Base-by-base conservation (phyloP, 768 basidiomycete species). In the Cubamyces sp. region DNA sequence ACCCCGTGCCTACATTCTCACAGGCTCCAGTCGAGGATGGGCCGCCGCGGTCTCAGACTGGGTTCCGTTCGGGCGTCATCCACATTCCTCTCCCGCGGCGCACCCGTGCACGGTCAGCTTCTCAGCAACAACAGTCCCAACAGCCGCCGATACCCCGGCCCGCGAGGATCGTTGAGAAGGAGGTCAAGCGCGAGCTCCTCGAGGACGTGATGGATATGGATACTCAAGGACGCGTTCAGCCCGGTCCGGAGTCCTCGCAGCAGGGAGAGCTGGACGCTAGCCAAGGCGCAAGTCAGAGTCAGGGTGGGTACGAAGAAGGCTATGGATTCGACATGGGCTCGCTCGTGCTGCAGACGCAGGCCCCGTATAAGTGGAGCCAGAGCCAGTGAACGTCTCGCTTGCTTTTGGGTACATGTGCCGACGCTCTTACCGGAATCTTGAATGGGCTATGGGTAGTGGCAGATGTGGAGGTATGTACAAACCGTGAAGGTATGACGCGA, bases 291-390 rank as follows among this genome's bases (percentile, higher is more conserved):
- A 18, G 25, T 16, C 23, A 49, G 48, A 49, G 48, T 16, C 48
- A 25, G 25, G 26, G 26, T 5, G 52, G 57, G 23, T 64, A 59
- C 42, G 49, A 48, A 19, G 62, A 64, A 41, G 57, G 57, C 9
- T 64, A 55, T 15, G 62, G 62, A 1, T 59, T 64, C 46, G 57
- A 59, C 46, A 42, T 59, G 45, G 47, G 57, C 30, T 47, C 46
- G 47, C 9, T 64, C 11, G 46, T 59, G 30, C 53, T 64, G 53
- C 53, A 59, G 62, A 64, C 62, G 52, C 62, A 64, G 53, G 25
- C 40, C 28, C 53, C 47, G 40, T 64, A 59, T 18, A 30, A 34
- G 41, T 59, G 57, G 49, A 62, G 61, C 43, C 54, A 61, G 61
- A 62, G 48, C 11, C 54, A 49, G 48, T 48, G 41, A 23, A 26